These are phyloP conservation scores for Lasiodiplodia sp. DNA, from an alignment of 2,329 filamentous ascomycete genomes.

Conservation along the genomic window DNA sequence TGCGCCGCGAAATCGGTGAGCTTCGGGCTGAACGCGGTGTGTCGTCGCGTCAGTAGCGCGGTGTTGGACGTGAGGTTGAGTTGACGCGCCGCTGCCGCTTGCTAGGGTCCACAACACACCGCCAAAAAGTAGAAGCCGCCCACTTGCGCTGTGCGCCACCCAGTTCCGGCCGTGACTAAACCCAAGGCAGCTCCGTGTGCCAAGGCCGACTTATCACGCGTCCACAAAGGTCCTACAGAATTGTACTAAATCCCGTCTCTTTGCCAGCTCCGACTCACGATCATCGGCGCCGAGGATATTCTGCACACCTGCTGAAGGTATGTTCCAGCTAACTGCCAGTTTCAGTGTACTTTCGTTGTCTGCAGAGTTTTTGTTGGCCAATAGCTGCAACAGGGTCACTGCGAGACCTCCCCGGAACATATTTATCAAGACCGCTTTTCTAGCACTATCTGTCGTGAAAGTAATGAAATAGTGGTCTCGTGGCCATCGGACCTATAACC, in stretches of 20 bases:
- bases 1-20: conserved; percentile 11
- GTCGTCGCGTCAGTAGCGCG: conserved; percentile 12
- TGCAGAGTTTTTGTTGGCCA: background rate
- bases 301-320: background rate
- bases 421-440: background rate
- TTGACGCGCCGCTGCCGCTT: conserved; percentile 24
- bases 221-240: conserved; percentile 6
- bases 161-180: conserved; percentile 4
- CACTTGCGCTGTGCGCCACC: background rate
- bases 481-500: too few relatives aligned
- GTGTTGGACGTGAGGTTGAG: conserved; percentile 8
- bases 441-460: background rate
- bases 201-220: conserved; percentile 3
- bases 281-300: background rate
- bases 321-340: background rate
- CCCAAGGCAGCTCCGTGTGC: background rate
- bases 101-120: conserved; percentile 21
- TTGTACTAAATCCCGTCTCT: background rate
- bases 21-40: conserved; percentile 18
- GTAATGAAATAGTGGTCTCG: background rate
- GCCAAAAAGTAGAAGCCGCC: conserved; percentile 14
- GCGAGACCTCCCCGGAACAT: background rate
- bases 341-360: background rate
- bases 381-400: background rate
- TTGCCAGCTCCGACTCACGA: background rate